These are phyloP conservation scores for Monosporascus sp. DNA, from an alignment of 2,329 filamentous ascomycete genomes.

Conservation along the genomic window DNA sequence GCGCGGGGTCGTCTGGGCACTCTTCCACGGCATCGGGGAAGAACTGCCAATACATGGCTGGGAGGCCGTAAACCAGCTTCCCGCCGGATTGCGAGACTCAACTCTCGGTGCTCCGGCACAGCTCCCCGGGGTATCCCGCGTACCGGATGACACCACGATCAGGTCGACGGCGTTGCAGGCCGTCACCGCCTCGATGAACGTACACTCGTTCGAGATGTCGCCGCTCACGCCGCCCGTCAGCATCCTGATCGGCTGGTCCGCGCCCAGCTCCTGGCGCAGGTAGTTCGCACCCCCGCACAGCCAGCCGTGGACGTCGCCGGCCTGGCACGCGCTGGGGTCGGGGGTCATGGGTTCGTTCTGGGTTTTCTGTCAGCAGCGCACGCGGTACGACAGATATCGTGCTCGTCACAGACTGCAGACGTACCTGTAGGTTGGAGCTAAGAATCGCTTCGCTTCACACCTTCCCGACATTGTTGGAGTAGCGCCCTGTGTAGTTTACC, in stretches of 20 bases:
- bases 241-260: constrained; percentile 23
- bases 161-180: constrained; percentile 23
- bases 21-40: constrained; percentile 12
- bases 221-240: constrained; percentile 28
- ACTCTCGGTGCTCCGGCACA: constrained; percentile 18
- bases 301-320: constrained; percentile 20
- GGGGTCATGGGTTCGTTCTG: constrained; percentile 28
- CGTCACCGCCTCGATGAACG: constrained; percentile 20
- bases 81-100: constrained; percentile 20
- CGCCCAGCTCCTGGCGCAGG: constrained; percentile 20
- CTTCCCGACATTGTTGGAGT: constrained; percentile 27
- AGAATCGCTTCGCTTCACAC: constrained; percentile 27
- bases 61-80: constrained; percentile 27
- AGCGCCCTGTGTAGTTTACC: constrained; percentile 26
- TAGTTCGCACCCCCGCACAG: constrained; percentile 26
- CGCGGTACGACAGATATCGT: neutral
- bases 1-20: constrained; percentile 17
- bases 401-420: neutral
- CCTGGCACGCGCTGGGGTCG: constrained; percentile 16
- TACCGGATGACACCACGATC: constrained; percentile 24
- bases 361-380: neutral
- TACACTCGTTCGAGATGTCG: constrained; percentile 26
- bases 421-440: constrained; percentile 27
- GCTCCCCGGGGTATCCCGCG: constrained; percentile 18
- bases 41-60: constrained; percentile 30